Base-by-base conservation (phyloP, 2,329 filamentous ascomycete species). In the Colletotrichum sp. region DNA sequence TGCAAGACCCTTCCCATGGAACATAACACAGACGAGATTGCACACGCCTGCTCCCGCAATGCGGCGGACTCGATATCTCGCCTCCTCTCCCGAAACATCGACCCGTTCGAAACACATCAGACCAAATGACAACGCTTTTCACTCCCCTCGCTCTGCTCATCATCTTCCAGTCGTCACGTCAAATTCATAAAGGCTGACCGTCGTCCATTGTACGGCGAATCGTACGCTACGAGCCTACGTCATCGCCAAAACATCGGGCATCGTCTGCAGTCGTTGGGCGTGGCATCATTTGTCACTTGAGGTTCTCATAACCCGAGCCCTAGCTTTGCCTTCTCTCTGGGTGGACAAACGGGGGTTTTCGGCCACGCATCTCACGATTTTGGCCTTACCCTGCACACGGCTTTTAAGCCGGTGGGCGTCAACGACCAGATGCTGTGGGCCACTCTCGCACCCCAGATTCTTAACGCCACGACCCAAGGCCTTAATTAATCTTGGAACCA, bases 381-480 rank as follows among this genome's bases (percentile, higher is more conserved):
- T n/a, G 16, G 30, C 48, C 22, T 62, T 25, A 18, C 32, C 32
- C 8, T 22, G 32, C 25, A 58, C 27, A 58, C 66, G 39, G 39
- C 28, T 22, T 12, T 56, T 30, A 32, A 27, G 22, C 36, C 22
- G 12, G 65, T 39, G 27, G 48, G 25, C 27, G 30, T 71, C 16
- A 27, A 52, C 13, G 32, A 18, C 22, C 48, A 25, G 27, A 55
- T 60, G 52, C 70, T 39, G 52, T 70, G 60, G 71, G 15, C 66
- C 70, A 58, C 66, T 28, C 32, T 52, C 48, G 61, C 74, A 66
- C 70, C 74, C 74, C 74, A 70, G 66, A 74, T 56, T 66, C 74
- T 74, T 66, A 70, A 75, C 61, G 36, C 71, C 65, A 76, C 74
- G 25, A 48, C 71, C 60, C 60, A 69, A 70, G 70, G 65, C 71